These are phyloP conservation scores for Globisporangium viniferum DNA, from an alignment of 352 stramenopile species.

Conservation along the genomic window DNA sequence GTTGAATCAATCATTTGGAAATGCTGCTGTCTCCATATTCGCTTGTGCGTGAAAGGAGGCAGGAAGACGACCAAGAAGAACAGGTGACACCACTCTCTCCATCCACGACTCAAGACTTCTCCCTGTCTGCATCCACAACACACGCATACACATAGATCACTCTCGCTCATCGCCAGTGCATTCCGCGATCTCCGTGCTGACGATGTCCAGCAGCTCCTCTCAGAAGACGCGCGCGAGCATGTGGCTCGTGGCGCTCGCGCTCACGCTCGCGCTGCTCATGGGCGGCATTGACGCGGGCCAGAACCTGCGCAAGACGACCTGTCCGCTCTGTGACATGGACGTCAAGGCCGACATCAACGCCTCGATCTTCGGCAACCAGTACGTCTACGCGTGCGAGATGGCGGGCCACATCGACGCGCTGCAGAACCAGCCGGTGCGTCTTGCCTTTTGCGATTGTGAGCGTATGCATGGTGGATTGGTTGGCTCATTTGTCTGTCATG, in stretches of 20 bases:
- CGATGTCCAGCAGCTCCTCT: not conserved
- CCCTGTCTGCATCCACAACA: not conserved
- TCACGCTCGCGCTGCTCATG: constrained; percentile 25
- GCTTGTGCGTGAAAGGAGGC: not conserved
- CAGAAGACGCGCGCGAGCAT: not conserved
- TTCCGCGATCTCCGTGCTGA: not conserved
- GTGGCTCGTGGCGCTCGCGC: constrained; percentile 19
- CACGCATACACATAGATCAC: not conserved
- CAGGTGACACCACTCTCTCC: not conserved
- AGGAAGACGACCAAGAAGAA: not conserved
- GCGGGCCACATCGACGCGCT: constrained; percentile 75
- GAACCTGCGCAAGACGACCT: constrained; percentile 52
- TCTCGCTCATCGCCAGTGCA: not conserved
- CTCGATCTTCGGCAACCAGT: constrained; percentile 66
- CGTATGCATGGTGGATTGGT: not conserved
- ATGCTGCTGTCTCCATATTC: constrained; percentile 5
- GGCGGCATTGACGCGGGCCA: constrained; percentile 28
- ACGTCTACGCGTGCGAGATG: constrained; percentile 83
- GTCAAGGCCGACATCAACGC: constrained; percentile 49
- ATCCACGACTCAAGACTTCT: not conserved
- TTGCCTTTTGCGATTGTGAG: not conserved
- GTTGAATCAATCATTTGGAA: constrained; percentile 5
- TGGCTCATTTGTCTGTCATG: constrained; percentile 9
- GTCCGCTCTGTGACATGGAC: constrained; percentile 41
- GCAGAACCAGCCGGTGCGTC: constrained; percentile 66